phyloP scores from a whole-genome alignment of 1,284 basidiomycete species.

The Ustilago xerochloae region DNA sequence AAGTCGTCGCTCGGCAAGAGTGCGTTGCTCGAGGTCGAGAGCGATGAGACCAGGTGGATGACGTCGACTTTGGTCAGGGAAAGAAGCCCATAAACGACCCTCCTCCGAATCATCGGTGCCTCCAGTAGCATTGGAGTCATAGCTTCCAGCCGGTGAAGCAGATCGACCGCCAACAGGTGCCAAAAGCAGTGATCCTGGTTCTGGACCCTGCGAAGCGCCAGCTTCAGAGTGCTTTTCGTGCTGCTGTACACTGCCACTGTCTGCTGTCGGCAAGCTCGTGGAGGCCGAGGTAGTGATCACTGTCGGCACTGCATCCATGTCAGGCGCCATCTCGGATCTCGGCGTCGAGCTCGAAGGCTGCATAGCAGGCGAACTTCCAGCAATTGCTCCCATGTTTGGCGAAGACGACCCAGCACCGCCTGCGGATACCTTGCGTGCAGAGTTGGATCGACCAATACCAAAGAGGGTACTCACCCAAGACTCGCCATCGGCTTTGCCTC shows the following conservation, averaged over 20 bases:
- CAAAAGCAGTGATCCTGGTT: conserved; percentile 10
- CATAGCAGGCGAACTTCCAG: background rate
- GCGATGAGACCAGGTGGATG: conserved; percentile 58
- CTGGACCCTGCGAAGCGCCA: background rate
- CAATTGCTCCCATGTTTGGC: conserved; percentile 3
- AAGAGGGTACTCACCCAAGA: conserved; percentile 33
- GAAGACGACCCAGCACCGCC: background rate
- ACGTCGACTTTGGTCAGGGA: conserved; percentile 51
- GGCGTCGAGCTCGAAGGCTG: conserved; percentile 5
- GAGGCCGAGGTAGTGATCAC: conserved; percentile 32
- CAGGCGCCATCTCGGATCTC: conserved; percentile 1
- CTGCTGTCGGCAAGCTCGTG: conserved; percentile 11
- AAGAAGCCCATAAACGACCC: conserved; percentile 48
- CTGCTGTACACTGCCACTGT: conserved; percentile 19
- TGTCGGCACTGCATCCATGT: conserved; percentile 2
- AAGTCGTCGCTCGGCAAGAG: conserved; percentile 14
- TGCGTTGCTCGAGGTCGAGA: conserved; percentile 47
- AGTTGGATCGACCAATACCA: background rate
- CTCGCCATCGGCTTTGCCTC: conserved; percentile 14
- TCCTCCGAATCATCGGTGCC: conserved; percentile 52
- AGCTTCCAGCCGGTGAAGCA: conserved; percentile 21
- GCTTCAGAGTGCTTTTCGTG: background rate
- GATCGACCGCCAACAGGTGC: conserved; percentile 17
- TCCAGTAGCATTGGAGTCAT: conserved; percentile 13
- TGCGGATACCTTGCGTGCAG: conserved; percentile 6